Conservation (phyloP, 164 flowering plant species). For the Litsea cubeba region DNA sequence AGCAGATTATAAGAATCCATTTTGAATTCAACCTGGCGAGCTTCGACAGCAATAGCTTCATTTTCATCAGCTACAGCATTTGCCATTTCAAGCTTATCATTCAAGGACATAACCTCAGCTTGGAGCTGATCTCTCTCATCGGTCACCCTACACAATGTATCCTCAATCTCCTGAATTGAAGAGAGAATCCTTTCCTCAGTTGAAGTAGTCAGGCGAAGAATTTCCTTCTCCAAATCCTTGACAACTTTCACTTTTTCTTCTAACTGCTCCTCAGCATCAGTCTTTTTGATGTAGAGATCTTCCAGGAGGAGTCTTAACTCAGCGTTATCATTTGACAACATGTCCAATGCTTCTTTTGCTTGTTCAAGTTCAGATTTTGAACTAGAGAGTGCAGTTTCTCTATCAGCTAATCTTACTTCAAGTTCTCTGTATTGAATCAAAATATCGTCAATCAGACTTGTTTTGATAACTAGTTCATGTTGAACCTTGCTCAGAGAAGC, state of each 20-base stretch:
- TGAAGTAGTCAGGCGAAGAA: slow-evolving; percentile 40
- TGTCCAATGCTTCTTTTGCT: slow-evolving; percentile 37
- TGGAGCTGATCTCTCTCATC: slow-evolving; percentile 51
- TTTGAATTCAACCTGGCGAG: slow-evolving; percentile 56
- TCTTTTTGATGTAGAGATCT: slow-evolving; percentile 46
- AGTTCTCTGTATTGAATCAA: slow-evolving; percentile 38
- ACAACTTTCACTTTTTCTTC: slow-evolving; percentile 54
- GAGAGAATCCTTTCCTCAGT: slow-evolving; percentile 31
- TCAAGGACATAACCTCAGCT: slow-evolving; percentile 46
- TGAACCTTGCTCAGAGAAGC: slow-evolving; percentile 31
- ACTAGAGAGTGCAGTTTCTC: slow-evolving; percentile 35
- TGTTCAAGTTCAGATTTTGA: slow-evolving; percentile 48
- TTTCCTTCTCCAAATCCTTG: slow-evolving; percentile 60
- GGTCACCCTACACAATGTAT: slow-evolving; percentile 34
- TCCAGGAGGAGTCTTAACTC: slow-evolving; percentile 48
- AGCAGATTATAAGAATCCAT: background rate
- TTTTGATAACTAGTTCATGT: slow-evolving; percentile 45
- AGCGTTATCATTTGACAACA: slow-evolving; percentile 44
- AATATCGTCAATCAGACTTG: slow-evolving; percentile 40
- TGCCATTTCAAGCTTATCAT: slow-evolving; percentile 61
- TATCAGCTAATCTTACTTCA: slow-evolving; percentile 36
- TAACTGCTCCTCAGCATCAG: slow-evolving; percentile 46
- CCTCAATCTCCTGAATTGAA: slow-evolving; percentile 36
- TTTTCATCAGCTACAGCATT: slow-evolving; percentile 76
- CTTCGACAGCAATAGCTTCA: slow-evolving; percentile 81